These are phyloP conservation scores for Podosphaera fusca DNA, from an alignment of 2,329 filamentous ascomycete genomes.

Conservation along the genomic window DNA sequence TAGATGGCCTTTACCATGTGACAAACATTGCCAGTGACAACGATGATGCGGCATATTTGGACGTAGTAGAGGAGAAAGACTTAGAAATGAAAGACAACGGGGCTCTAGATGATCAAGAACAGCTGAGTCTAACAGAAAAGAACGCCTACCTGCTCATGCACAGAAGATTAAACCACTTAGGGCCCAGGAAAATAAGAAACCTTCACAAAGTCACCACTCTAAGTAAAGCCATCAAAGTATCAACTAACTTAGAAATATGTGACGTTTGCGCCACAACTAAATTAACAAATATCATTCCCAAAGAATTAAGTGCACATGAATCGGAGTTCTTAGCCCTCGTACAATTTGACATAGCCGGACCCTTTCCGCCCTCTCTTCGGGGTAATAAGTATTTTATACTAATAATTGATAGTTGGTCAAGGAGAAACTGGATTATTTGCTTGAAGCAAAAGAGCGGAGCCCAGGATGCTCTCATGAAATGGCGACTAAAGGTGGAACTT, in stretches of 20 bases:
- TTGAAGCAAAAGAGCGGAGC: background rate
- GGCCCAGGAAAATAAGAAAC: background rate
- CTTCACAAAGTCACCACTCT: conserved; percentile 1
- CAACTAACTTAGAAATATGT: background rate
- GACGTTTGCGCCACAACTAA: background rate
- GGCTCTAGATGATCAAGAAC: background rate
- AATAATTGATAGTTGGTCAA: background rate
- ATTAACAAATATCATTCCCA: background rate
- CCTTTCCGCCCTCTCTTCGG: background rate
- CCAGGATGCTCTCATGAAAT: too few relatives aligned
- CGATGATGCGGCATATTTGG: too few relatives aligned
- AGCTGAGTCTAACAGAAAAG: background rate
- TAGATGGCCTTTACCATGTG: too few relatives aligned
- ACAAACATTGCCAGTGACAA: too few relatives aligned
- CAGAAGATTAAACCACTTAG: background rate
- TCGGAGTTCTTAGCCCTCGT: background rate
- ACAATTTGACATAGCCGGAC: background rate
- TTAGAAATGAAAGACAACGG: too few relatives aligned
- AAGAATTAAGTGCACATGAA: background rate
- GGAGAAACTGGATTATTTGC: background rate
- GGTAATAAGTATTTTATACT: background rate
- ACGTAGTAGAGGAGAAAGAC: too few relatives aligned
- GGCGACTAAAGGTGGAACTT: background rate
- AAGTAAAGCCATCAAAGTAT: background rate
- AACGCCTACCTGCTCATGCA: background rate